Conservation (phyloP, 805 yeast species). For the Wickerhamomyces sydowiorum region DNA sequence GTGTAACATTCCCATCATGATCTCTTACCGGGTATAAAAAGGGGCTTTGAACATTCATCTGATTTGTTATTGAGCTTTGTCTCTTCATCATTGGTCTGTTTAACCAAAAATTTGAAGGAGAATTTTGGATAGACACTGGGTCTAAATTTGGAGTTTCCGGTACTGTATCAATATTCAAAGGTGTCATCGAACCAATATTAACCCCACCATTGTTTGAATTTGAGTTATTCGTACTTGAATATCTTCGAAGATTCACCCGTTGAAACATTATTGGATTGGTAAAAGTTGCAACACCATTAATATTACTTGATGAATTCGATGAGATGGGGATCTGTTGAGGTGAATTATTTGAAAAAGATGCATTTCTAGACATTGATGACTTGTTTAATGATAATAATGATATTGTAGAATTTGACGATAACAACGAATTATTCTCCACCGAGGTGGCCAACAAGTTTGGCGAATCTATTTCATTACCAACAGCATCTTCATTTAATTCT, state of each 20-base stretch:
- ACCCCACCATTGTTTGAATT: slow-evolving; percentile 1
- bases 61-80: background rate
- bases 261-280: background rate
- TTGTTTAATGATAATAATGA: slow-evolving; percentile 18
- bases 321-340: background rate
- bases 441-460: slow-evolving; percentile 21
- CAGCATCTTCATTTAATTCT: slow-evolving; percentile 11
- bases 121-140: background rate
- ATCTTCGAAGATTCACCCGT: background rate
- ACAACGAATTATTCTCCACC: slow-evolving; percentile 7
- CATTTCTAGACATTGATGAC: background rate
- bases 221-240: background rate
- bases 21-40: background rate
- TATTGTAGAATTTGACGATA: slow-evolving; percentile 18
- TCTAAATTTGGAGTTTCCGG: slow-evolving; percentile 18
- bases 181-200: too few relatives aligned
- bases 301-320: slow-evolving; percentile 7
- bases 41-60: background rate
- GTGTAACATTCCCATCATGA: background rate
- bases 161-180: slow-evolving; percentile 1
- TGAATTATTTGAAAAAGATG: background rate
- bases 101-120: background rate
- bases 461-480: slow-evolving; percentile 16
- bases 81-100: background rate
- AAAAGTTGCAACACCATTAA: too few relatives aligned